Evolutionary conservation across 768 basidiomycete species (phyloP).

Genomic region (Amanita fuliginea): DNA sequence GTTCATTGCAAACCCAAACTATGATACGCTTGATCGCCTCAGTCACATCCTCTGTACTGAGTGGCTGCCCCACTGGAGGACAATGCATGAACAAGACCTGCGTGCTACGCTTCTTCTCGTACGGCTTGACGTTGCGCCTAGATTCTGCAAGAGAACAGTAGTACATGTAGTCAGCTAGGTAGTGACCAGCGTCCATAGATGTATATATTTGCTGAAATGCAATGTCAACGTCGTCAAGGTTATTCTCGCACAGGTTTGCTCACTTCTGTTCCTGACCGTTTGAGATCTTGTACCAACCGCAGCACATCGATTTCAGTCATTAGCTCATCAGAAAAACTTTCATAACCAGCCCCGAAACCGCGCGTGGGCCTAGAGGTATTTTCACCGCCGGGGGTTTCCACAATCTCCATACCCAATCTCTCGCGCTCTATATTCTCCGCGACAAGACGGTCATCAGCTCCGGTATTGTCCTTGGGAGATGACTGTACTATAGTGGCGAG

Average conservation of each 20-base stretch:
- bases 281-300: conserved; percentile 44
- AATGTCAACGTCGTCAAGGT: conserved; percentile 1
- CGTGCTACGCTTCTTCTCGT: conserved; percentile 29
- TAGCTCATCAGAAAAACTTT: conserved; percentile 43
- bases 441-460: conserved; percentile 20
- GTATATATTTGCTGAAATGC: conserved; percentile 48
- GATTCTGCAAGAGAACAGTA: conserved; percentile 68
- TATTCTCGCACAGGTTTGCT: conserved; percentile 11
- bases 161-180: conserved; percentile 67
- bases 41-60: conserved; percentile 55
- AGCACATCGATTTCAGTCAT: conserved; percentile 51
- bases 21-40: conserved; percentile 52
- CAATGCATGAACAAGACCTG: conserved; percentile 65
- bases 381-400: conserved; percentile 22
- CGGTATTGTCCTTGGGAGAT: conserved; percentile 28
- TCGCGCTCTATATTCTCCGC: conserved; percentile 16
- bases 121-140: conserved; percentile 34
- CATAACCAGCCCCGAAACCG: conserved; percentile 39
- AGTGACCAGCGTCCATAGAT: conserved; percentile 70
- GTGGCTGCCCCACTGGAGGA: conserved; percentile 54
- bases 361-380: conserved; percentile 25
- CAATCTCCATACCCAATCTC: conserved; percentile 24
- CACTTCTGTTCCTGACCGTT: conserved; percentile 39
- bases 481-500: conserved; percentile 40
- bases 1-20: conserved; percentile 43